A percentile compares a stretch with the other conserved stretches of the same genome.
phyloP scores from a whole-genome alignment of 495 filamentous ascomycete genomes.

The Penicillium bialowiezense region DNA sequence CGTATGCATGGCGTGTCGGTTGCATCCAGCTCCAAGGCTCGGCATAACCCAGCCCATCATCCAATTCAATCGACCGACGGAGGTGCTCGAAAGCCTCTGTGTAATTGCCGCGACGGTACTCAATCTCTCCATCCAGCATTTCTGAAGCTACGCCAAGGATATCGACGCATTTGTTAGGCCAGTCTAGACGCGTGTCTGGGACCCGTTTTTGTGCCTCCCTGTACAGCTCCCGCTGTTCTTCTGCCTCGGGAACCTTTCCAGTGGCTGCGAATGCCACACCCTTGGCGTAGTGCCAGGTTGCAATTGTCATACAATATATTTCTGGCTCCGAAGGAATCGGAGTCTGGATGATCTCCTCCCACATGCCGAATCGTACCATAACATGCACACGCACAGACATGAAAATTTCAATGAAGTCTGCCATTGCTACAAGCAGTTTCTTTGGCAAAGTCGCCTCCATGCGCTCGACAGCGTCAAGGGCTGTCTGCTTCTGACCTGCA shows the following conservation, averaged over 20 bases:
- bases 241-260: constrained; percentile 42
- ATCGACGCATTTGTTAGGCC: constrained; percentile 59
- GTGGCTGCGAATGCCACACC: constrained; percentile 60
- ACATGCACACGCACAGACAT: constrained; percentile 58
- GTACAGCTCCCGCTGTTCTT: constrained; percentile 42
- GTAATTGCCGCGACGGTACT: constrained; percentile 57
- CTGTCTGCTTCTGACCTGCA: constrained; percentile 50
- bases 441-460: constrained; percentile 55
- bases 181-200: constrained; percentile 44
- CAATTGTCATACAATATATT: constrained; percentile 58
- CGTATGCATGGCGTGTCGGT: constrained; percentile 63
- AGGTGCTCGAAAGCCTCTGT: constrained; percentile 53
- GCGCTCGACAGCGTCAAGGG: constrained; percentile 46
- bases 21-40: constrained; percentile 75
- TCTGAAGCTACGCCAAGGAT: constrained; percentile 53
- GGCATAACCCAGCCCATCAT: constrained; percentile 57
- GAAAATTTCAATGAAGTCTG: constrained; percentile 64
- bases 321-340: constrained; percentile 45
- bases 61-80: constrained; percentile 47
- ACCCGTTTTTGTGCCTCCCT: constrained; percentile 42
- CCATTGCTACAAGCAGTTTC: constrained; percentile 56
- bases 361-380: constrained; percentile 61
- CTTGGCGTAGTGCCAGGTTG: constrained; percentile 58
- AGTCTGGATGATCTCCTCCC: constrained; percentile 53
- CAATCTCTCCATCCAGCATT: constrained; percentile 67